Conservation (phyloP, 495 filamentous ascomycete species). For the Tuber magnatum region DNA sequence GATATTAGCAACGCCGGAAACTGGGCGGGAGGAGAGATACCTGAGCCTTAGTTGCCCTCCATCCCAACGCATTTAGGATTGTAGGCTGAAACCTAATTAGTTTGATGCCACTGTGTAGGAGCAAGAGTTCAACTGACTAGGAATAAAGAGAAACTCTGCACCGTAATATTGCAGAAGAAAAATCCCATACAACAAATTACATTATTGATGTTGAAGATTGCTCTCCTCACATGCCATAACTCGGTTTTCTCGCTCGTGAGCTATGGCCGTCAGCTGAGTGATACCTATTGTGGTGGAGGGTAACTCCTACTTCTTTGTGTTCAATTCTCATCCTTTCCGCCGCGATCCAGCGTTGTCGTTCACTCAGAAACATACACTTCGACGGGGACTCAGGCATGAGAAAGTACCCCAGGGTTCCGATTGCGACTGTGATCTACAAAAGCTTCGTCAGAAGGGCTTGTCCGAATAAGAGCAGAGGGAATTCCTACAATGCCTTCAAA, state of each 20-base stretch:
- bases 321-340: conserved; percentile 56
- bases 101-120: background rate
- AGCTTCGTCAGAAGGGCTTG: background rate
- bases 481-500: conserved; percentile 47
- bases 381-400: conserved; percentile 69
- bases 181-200: conserved; percentile 68
- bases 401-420: conserved; percentile 57
- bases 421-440: conserved; percentile 52
- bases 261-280: conserved; percentile 2
- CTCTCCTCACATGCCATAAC: conserved; percentile 58
- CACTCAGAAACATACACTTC: conserved; percentile 59
- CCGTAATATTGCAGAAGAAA: conserved; percentile 65
- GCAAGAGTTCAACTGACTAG: conserved; percentile 46
- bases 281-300: background rate
- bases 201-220: conserved; percentile 63
- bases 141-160: conserved; percentile 75
- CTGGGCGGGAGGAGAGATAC: background rate
- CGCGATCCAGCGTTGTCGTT: conserved; percentile 56
- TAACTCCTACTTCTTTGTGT: conserved; percentile 42
- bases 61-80: conserved; percentile 64
- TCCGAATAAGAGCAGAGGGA: background rate
- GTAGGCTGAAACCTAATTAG: conserved; percentile 48
- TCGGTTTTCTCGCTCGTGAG: conserved; percentile 53
- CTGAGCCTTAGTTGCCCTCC: conserved; percentile 55
- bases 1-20: background rate